Conservation (phyloP, 495 filamentous ascomycete genomes). For the Astrocystis sublimbata region DNA sequence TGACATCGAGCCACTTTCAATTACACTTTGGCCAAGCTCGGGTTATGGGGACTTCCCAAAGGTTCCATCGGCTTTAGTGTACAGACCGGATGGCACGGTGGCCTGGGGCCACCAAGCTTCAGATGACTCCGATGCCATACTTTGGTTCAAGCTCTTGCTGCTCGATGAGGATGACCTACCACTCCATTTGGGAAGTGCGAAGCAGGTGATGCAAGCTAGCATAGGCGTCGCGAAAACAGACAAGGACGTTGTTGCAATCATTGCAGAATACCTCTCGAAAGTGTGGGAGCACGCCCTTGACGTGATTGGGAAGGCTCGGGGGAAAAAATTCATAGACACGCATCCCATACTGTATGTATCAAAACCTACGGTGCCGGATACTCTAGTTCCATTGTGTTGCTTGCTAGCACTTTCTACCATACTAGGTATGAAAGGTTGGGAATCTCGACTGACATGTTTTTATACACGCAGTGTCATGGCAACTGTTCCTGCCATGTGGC, state of each 20-base stretch:
- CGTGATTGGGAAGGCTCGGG: neutral
- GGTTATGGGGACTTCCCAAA: neutral
- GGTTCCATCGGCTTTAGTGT: neutral
- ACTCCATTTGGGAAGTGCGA: neutral
- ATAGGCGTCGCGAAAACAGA: neutral
- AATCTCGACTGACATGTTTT: too few species aligned
- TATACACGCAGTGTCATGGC: constrained; percentile 31
- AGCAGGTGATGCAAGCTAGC: neutral
- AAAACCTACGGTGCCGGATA: too few species aligned
- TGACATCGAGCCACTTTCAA: neutral
- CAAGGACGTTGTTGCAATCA: neutral
- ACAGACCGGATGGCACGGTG: neutral
- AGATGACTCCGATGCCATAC: neutral
- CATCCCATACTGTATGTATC: too few species aligned
- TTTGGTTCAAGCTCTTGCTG: constrained; percentile 6
- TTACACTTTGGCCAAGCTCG: constrained; percentile 3
- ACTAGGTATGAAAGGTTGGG: too few species aligned
- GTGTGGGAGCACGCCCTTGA: constrained; percentile 11
- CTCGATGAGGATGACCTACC: neutral
- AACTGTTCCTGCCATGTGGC: constrained; percentile 36
- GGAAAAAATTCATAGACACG: neutral
- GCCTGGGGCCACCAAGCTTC: constrained; percentile 3
- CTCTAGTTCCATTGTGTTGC: too few species aligned
- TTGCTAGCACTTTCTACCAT: too few species aligned
- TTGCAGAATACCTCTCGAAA: constrained; percentile 1